Base-by-base conservation (phyloP, 768 basidiomycete species). In the Boletus coccyginus region DNA sequence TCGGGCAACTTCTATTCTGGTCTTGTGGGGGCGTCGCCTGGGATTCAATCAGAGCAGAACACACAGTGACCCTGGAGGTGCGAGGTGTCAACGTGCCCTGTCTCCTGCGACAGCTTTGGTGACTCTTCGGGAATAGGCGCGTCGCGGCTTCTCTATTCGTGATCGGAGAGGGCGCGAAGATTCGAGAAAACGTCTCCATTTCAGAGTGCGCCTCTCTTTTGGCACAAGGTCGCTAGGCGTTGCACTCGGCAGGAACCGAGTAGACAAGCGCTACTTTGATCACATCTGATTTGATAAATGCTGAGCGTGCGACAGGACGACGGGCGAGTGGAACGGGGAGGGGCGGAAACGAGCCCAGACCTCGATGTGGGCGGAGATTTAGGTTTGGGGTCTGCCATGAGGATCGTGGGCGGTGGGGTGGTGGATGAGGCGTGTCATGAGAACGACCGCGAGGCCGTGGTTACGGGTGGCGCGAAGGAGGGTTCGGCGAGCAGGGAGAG, bases 401-500 rank as follows among this genome's bases (percentile, higher is more conserved):
- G 67, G 67, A 45, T 59, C 63, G 52, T 58, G 66, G 68, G 40
- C 56, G 53, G 55, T 33, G 52, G 45, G 44, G 63, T 66, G 57
- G 57, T 49, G 67, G 66, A 55, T 45, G 56, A 41, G 55, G 67
- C 67, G 57, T 69, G 67, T 49, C 50, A 8, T 49, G 60, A 61
- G 47, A 54, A 50, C 38, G 50, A 39, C 55, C 62, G 59, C 42
- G 33, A 52, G 53, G 64, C 66, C 53, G 57, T 64, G 50, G 29
- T n/a, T 55, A 56, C 62, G 59, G 67, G 61, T 63, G 67, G 61
- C 51, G 43, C 50, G 17, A 53, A 8, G 55, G 51, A 58, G 46
- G 54, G 53, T 46, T 56, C 56, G 66, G 61, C 42, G 41, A 40
- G 36, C 61, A 55, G 8, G 43, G 56, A 44, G 24, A 27, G 38